phyloP scores from a whole-genome alignment of 2,329 filamentous ascomycete genomes.

The Monilinia polystroma region DNA sequence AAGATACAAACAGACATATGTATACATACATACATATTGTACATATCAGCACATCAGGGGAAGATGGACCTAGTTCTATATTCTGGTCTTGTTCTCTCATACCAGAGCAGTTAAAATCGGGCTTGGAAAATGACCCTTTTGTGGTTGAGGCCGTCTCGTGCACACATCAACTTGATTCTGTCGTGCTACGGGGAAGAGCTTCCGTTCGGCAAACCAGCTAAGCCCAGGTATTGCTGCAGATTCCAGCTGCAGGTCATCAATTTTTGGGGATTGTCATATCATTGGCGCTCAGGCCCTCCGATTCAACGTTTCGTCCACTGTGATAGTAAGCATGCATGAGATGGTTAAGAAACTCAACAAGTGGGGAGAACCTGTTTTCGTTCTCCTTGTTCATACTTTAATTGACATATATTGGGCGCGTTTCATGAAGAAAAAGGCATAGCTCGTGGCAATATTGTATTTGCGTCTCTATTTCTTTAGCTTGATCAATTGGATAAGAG shows the following conservation, averaged over 20 bases:
- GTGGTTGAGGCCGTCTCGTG: conserved; percentile 16
- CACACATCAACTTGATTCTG: conserved; percentile 22
- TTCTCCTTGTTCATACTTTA: conserved; percentile 17
- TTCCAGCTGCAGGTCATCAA: conserved; percentile 25
- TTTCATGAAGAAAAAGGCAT: conserved; percentile 17
- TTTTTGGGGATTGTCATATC: conserved; percentile 20
- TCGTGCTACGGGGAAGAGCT: conserved; percentile 24
- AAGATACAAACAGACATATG: conserved; percentile 18
- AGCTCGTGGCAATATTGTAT: conserved; percentile 15
- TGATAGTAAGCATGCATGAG: conserved; percentile 22
- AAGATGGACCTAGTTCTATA: not conserved
- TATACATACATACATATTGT: conserved; percentile 7
- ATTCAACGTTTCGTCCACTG: conserved; percentile 14
- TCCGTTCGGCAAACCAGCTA: conserved; percentile 16
- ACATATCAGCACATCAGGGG: conserved; percentile 8
- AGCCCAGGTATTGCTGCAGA: conserved; percentile 20
- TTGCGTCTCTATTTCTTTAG: conserved; percentile 4
- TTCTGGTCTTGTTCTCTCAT: conserved; percentile 3
- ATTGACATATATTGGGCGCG: conserved; percentile 11
- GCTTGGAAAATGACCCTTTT: conserved; percentile 5
- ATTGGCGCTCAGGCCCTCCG: conserved; percentile 22
- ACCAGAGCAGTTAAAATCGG: conserved; percentile 15
- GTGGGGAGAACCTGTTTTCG: conserved; percentile 6
- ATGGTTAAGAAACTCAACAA: conserved; percentile 15
- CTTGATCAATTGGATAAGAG: conserved; percentile 3